Conservation (phyloP, 129 eudicot genomes). For the Oenanthe sinensis region DNA sequence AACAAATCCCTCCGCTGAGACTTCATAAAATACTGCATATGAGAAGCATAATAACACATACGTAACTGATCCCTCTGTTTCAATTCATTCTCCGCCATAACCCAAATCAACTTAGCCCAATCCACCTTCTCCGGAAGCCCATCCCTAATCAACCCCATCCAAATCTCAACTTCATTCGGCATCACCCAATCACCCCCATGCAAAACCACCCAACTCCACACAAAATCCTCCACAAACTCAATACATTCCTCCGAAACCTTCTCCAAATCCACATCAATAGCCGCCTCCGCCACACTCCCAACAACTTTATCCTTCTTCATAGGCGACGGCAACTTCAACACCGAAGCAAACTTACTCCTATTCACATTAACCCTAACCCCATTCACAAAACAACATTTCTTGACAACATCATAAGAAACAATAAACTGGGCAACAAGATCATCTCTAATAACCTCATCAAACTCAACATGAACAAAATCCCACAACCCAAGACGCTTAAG, state of each 20-base stretch:
- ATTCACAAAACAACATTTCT: conserved; percentile 41
- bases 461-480: conserved; percentile 56
- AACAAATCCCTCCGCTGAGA: conserved; percentile 25
- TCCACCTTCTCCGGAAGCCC: conserved; percentile 79
- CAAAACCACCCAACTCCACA: conserved; percentile 62
- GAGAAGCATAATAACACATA: conserved; percentile 76
- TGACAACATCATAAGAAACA: conserved; percentile 33
- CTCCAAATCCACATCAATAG: conserved; percentile 26
- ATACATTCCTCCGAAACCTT: conserved; percentile 33
- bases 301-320: conserved; percentile 35
- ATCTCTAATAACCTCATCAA: conserved; percentile 31
- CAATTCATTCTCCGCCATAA: conserved; percentile 81
- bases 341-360: conserved; percentile 50
- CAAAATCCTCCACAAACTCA: conserved; percentile 48
- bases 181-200: conserved; percentile 52
- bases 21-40: conserved; percentile 68
- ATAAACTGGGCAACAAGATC: conserved; percentile 66
- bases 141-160: conserved; percentile 49
- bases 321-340: conserved; percentile 35
- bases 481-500: conserved; percentile 48
- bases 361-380: conserved; percentile 28
- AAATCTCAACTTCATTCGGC: conserved; percentile 45
- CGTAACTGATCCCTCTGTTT: conserved; percentile 35
- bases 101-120: conserved; percentile 74
- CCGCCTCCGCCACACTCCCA: conserved; percentile 20